Conservation (phyloP, 2,329 filamentous ascomycete species). For the Pseudopyricularia cyperi region DNA sequence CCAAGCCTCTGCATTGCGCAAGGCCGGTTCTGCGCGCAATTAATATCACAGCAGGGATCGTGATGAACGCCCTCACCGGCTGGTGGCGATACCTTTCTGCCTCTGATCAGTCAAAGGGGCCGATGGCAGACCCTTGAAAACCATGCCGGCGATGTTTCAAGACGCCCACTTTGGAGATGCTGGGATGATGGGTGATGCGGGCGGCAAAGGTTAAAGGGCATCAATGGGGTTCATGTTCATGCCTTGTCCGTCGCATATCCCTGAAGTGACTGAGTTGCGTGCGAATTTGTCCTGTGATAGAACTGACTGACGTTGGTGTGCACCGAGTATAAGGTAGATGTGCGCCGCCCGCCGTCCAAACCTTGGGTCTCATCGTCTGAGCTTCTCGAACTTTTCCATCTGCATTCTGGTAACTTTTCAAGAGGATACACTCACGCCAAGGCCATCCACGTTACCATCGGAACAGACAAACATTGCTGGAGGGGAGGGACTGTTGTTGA, state of each 20-base stretch:
- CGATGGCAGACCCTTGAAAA: neutral
- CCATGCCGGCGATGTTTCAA: neutral
- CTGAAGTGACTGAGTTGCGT: neutral
- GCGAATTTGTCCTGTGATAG: neutral
- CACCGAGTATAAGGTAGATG: too few species aligned
- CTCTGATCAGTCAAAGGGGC: neutral
- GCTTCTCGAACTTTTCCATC: too few species aligned
- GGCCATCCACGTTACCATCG: too few species aligned
- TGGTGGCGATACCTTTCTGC: neutral
- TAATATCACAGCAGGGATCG: neutral
- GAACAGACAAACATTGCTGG: too few species aligned
- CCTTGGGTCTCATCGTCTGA: too few species aligned
- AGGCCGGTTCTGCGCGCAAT: neutral
- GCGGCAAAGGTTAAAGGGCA: neutral
- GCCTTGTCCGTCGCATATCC: neutral
- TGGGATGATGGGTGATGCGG: neutral
- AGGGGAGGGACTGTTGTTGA: too few species aligned
- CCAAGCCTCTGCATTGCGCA: neutral
- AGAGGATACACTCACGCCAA: too few species aligned
- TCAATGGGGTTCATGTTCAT: neutral
- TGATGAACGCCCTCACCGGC: conserved; percentile 2
- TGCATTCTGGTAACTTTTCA: too few species aligned
- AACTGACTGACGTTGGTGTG: too few species aligned
- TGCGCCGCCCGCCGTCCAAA: too few species aligned
- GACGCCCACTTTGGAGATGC: neutral